A percentile compares a stretch with the other conserved stretches of the same genome.
phyloP scores from a whole-genome alignment of 768 basidiomycete species.

The Tulasnella sp. region DNA sequence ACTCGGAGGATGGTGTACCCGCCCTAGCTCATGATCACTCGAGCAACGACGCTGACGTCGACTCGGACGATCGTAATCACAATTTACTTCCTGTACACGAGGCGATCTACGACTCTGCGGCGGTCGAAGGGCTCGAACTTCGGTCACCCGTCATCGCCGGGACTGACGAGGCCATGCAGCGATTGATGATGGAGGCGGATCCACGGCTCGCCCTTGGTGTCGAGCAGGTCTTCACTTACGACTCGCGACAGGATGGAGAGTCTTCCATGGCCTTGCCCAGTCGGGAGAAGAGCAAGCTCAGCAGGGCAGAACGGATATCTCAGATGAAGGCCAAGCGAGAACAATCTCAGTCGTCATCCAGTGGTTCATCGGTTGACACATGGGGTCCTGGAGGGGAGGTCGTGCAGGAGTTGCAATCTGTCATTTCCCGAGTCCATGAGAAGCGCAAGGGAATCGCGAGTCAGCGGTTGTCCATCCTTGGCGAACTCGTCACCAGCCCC shows the following conservation, averaged over 20 bases:
- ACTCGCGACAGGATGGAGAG: conserved; percentile 27
- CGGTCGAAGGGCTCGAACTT: neutral
- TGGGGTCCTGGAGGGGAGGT: conserved; percentile 20
- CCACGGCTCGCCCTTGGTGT: conserved; percentile 48
- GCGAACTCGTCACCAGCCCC: neutral
- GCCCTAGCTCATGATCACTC: conserved; percentile 10
- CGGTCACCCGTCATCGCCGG: conserved; percentile 3
- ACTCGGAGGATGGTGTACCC: conserved; percentile 11
- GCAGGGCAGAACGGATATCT: conserved; percentile 64
- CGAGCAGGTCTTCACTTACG: conserved; percentile 78
- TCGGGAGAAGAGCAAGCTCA: conserved; percentile 53
- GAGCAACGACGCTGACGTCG: conserved; percentile 14
- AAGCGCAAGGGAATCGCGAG: conserved; percentile 9
- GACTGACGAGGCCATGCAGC: conserved; percentile 45
- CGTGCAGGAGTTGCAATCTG: conserved; percentile 17
- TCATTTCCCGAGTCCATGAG: conserved; percentile 15
- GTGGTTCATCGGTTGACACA: neutral
- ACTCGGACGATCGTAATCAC: conserved; percentile 14
- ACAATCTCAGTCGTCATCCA: neutral
- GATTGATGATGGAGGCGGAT: conserved; percentile 38
- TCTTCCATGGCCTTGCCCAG: conserved; percentile 25
- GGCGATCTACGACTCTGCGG: conserved; percentile 4
- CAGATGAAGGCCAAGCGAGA: conserved; percentile 41
- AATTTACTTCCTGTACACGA: conserved; percentile 5
- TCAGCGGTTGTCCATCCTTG: conserved; percentile 2